A percentile compares a stretch with the other conserved stretches of the same genome.
Evolutionary conservation across 2,329 filamentous ascomycete genomes (phyloP).

Genomic region (Alternaria atra): DNA sequence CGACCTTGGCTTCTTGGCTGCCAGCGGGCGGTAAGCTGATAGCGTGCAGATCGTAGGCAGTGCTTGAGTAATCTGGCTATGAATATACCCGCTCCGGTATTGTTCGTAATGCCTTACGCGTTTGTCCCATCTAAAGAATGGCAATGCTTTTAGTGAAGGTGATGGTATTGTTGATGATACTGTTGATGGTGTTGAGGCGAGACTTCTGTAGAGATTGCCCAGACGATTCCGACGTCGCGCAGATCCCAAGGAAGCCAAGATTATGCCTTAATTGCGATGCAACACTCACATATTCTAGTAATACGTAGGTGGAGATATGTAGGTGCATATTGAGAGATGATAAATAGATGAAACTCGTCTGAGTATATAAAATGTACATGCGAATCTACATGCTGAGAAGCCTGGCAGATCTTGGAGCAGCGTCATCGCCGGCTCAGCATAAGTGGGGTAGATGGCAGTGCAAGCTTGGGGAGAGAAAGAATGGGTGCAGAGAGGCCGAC

Average conservation of each 20-base stretch:
- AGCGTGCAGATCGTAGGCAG: constrained; percentile 11
- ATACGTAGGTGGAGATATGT: constrained; percentile 9
- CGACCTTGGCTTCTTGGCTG: constrained; percentile 30
- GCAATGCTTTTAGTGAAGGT: neutral
- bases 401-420: neutral
- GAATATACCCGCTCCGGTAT: neutral
- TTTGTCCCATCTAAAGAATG: neutral
- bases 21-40: constrained; percentile 9
- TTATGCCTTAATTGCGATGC: constrained; percentile 16
- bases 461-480: neutral
- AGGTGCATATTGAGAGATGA: neutral
- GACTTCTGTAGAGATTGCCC: constrained; percentile 6
- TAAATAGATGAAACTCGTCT: neutral
- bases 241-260: constrained; percentile 16
- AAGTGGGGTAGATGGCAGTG: constrained; percentile 3
- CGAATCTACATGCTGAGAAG: neutral
- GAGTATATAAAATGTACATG: neutral
- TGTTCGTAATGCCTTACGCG: constrained; percentile 3
- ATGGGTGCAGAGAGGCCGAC: neutral
- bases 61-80: neutral
- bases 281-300: constrained; percentile 9
- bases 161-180: neutral
- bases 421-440: neutral
- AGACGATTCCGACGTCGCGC: constrained; percentile 1
- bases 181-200: neutral